These are phyloP conservation scores for Triticum dicoccoides DNA, from an alignment of 176 grass and related monocot genomes.

Conservation along the genomic window DNA sequence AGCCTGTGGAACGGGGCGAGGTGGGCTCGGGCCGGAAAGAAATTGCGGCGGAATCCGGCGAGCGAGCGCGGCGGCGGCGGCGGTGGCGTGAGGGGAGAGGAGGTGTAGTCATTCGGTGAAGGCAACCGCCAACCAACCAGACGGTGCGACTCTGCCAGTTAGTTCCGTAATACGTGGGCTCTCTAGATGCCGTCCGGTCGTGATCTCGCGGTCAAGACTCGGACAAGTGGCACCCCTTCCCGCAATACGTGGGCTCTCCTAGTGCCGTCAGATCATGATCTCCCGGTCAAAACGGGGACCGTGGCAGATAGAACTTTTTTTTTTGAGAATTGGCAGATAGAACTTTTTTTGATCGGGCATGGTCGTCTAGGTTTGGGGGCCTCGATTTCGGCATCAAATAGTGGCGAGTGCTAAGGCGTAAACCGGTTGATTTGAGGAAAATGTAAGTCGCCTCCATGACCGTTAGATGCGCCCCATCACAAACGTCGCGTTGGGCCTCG, in stretches of 20 bases:
- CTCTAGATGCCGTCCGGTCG: background rate
- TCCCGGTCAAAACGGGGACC: background rate
- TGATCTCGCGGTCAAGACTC: background rate
- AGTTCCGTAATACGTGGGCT: background rate
- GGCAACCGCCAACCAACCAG: background rate
- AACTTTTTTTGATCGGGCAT: background rate
- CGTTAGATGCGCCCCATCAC: no score
- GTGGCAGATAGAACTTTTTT: background rate
- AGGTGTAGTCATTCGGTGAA: conserved; percentile 24
- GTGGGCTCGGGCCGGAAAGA: background rate
- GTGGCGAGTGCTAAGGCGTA: no score
- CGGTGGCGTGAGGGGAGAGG: background rate
- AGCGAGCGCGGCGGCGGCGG: conserved; percentile 14
- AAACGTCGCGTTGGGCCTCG: no score
- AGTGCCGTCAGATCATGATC: background rate
- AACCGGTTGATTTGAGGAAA: no score
- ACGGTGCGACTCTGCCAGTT: background rate
- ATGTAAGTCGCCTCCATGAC: no score
- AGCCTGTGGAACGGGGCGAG: background rate
- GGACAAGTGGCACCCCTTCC: background rate
- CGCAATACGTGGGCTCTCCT: background rate
- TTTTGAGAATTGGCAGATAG: background rate
- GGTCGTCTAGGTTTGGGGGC: background rate
- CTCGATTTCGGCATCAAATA: no score
- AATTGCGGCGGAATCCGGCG: conserved; percentile 5